Conservation (phyloP, 805 yeast genomes). For the Candida corydali region DNA sequence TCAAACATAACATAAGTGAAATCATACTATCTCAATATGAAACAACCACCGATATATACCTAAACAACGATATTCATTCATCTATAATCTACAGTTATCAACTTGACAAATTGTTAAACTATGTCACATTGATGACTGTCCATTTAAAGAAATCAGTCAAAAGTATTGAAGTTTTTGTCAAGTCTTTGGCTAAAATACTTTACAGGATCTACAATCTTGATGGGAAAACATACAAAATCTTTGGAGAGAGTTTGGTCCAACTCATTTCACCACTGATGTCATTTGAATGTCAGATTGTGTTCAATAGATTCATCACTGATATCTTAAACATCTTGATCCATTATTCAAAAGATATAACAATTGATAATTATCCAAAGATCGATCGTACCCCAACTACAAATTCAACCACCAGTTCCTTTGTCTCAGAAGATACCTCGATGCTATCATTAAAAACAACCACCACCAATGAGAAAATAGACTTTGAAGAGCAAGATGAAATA, state of each 20-base stretch:
- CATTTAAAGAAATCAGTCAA: constrained; percentile 8
- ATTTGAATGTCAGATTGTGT: constrained; percentile 4
- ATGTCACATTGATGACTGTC: constrained; percentile 13
- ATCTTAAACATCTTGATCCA: constrained; percentile 4
- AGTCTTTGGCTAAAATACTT: constrained; percentile 12
- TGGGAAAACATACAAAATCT: constrained; percentile 10
- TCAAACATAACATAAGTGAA: too few relatives aligned
- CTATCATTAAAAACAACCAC: constrained; percentile 1
- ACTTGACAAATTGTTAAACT: constrained; percentile 14
- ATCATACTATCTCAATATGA: too few relatives aligned
- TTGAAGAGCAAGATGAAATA: background rate
- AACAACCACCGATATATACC: background rate
- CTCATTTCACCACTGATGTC: constrained; percentile 6
- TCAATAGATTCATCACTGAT: constrained; percentile 8
- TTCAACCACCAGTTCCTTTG: background rate
- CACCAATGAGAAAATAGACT: background rate
- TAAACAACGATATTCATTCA: constrained; percentile 6
- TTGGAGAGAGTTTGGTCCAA: constrained; percentile 18
- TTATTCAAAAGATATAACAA: constrained; percentile 4
- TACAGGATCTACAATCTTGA: constrained; percentile 16
- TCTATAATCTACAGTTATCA: constrained; percentile 13
- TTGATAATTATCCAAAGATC: background rate
- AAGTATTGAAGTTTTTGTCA: background rate
- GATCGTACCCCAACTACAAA: background rate
- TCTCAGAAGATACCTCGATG: background rate